phyloP scores from a whole-genome alignment of 2,329 filamentous ascomycete species.

The Akanthomyces dipterigenus region DNA sequence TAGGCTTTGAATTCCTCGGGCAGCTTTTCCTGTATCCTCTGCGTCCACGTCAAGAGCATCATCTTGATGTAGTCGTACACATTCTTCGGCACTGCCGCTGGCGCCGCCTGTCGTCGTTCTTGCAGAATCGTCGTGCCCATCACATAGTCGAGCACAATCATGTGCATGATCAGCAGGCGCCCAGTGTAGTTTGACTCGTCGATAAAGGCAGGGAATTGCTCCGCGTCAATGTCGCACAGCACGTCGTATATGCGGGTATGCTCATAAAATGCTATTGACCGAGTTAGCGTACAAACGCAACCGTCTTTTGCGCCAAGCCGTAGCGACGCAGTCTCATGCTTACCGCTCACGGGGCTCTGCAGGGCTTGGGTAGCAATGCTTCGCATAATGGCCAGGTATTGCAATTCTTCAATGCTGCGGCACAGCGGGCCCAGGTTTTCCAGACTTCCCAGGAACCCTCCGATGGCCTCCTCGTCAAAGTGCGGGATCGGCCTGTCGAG shows the following conservation, averaged over 20 bases:
- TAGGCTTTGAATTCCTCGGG: conserved; percentile 25
- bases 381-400: conserved; percentile 10
- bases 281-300: not conserved
- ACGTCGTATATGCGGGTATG: conserved; percentile 11
- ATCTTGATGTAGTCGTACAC: conserved; percentile 19
- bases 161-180: conserved; percentile 11
- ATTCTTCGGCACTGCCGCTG: conserved; percentile 8
- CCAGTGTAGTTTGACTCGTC: conserved; percentile 8
- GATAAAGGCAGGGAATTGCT: conserved; percentile 8
- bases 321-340: not conserved
- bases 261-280: conserved; percentile 4
- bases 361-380: conserved; percentile 5
- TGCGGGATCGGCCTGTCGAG: conserved; percentile 4
- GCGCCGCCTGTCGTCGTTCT: not conserved
- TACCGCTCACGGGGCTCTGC: conserved; percentile 4
- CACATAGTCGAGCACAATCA: conserved; percentile 11
- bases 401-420: conserved; percentile 7
- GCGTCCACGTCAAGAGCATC: conserved; percentile 32
- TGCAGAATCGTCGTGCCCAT: conserved; percentile 9
- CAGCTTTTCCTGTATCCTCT: conserved; percentile 26
- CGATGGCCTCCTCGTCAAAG: not conserved
- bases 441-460: conserved; percentile 5
- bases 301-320: too few species aligned
- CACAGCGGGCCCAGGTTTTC: conserved; percentile 8
- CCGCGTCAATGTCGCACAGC: not conserved